A percentile compares a stretch with the other conserved stretches of the same genome.
Evolutionary conservation across 2,329 filamentous ascomycete genomes (phyloP).

Genomic region (Arthrobotrys musiformis): DNA sequence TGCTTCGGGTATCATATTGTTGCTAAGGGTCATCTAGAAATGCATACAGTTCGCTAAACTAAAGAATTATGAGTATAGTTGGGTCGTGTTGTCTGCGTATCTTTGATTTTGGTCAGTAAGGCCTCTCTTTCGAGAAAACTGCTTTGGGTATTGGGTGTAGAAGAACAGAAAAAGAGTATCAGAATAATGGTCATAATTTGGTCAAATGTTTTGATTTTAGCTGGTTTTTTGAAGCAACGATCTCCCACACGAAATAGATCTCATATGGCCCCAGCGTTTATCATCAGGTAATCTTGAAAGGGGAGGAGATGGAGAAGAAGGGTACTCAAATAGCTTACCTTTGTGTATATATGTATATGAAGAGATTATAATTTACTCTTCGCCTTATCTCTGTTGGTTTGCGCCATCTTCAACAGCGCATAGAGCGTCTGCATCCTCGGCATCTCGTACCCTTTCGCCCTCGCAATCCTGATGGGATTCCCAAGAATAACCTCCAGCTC

Average conservation of each 20-base stretch:
- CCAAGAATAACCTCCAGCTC: constrained; percentile 79
- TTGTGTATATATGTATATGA: neutral
- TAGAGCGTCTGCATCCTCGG: constrained; percentile 66
- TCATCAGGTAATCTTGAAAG: constrained; percentile 29
- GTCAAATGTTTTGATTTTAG: constrained; percentile 47
- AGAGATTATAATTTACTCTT: constrained; percentile 33
- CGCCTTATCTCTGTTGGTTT: constrained; percentile 34
- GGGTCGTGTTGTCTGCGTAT: neutral
- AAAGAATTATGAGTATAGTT: neutral
- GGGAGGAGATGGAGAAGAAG: neutral
- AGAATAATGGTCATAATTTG: constrained; percentile 23
- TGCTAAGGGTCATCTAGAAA: neutral
- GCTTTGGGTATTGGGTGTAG: neutral
- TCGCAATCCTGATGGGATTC: constrained; percentile 75
- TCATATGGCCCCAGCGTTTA: constrained; percentile 55
- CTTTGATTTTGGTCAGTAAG: neutral
- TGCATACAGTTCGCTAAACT: neutral
- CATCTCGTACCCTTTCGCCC: constrained; percentile 72
- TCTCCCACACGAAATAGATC: constrained; percentile 36
- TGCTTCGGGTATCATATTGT: neutral
- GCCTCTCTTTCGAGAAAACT: neutral
- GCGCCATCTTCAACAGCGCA: constrained; percentile 52
- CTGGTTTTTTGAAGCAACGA: constrained; percentile 53
- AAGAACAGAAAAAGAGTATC: neutral
- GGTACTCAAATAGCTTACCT: neutral